Evolutionary conservation across 169 alveolate genomes (phyloP), one percentile per base, ranked within the genome.

Genomic region (Perkinsus marinus): DNA sequence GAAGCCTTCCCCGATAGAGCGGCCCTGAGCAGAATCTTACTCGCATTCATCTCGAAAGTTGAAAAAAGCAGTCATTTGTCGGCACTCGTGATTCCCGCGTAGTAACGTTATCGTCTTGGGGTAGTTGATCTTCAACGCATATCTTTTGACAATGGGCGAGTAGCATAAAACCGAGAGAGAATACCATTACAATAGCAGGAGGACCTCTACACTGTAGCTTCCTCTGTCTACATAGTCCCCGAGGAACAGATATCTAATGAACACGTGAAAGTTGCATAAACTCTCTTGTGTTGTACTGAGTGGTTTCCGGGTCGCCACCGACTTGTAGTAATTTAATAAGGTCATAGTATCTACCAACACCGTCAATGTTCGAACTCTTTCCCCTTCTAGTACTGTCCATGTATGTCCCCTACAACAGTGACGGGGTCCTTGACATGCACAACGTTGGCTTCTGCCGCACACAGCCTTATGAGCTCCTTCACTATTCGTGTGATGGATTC

Each of bases 171-270:
- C 6, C 89, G 89, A 5, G 26, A 57, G 7, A 16, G 26, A 6
- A 2, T 19, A 57, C 34, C 98, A 93, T 92, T 95, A 97, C 39
- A 98, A 93, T 90, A 97, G 93, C 39, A 97, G 91, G 30, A 98
- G 68, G 19, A 97, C 98, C 93, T 98, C 99, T 22, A 98, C 95
- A 69, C 99, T 96, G 91, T 96, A 97, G 22, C 97, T 95, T 26
- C 99, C 99, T 90, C 99, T 96, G 92, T 98, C 99, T 0, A 98
- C 99, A 92, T 98, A 98, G 95, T 98, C 99, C 0, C 99, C 99
- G 91, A 98, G 94, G 95, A 98, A 98, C 68, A 98, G 94, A 93
- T 97, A 98, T 93, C 95, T 96, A 93, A 69, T n/a, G 37, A 6
- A 57, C 41, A 47, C 0, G 89, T 41, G 79, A 30, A 36, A 90